These are phyloP conservation scores for Yamadazyma olivae DNA, from an alignment of 805 yeast species.

Conservation along the genomic window DNA sequence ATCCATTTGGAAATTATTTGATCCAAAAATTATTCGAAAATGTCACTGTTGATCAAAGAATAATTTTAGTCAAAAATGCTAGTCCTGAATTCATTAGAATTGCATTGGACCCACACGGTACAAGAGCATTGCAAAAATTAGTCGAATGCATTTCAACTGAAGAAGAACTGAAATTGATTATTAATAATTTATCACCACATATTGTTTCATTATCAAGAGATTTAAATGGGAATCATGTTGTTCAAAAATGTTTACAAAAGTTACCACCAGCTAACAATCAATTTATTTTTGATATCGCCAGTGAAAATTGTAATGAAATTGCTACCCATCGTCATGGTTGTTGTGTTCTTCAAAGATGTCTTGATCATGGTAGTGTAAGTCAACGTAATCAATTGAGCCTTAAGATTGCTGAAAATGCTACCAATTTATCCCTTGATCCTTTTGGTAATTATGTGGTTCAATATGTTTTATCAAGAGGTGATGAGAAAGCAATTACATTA, in stretches of 20 bases:
- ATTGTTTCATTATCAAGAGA: slow-evolving; percentile 82
- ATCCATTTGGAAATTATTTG: slow-evolving; percentile 96
- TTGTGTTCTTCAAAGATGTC: slow-evolving; percentile 92
- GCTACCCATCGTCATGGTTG: slow-evolving; percentile 98
- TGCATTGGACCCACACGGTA: slow-evolving; percentile 93
- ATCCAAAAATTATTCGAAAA: slow-evolving; percentile 87
- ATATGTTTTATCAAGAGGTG: slow-evolving; percentile 65
- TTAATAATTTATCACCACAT: slow-evolving; percentile 58
- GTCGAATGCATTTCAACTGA: slow-evolving; percentile 76
- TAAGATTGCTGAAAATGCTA: slow-evolving; percentile 66
- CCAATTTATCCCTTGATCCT: slow-evolving; percentile 79
- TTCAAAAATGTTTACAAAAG: slow-evolving; percentile 84
- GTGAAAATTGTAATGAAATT: slow-evolving; percentile 67
- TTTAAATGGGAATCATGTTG: slow-evolving; percentile 94
- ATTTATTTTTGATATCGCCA: slow-evolving; percentile 86
- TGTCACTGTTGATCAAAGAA: slow-evolving; percentile 66
- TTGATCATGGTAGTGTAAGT: slow-evolving; percentile 75
- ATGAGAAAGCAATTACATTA: slow-evolving; percentile 27
- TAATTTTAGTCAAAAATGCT: slow-evolving; percentile 65
- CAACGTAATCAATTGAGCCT: slow-evolving; percentile 69
- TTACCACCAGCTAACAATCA: slow-evolving; percentile 68
- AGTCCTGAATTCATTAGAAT: slow-evolving; percentile 71
- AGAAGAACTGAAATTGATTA: slow-evolving; percentile 67
- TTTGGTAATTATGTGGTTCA: slow-evolving; percentile 97
- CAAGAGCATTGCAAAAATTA: slow-evolving; percentile 89